Evolutionary conservation across 768 basidiomycete genomes (phyloP).

Genomic region (Trametes villosa): DNA sequence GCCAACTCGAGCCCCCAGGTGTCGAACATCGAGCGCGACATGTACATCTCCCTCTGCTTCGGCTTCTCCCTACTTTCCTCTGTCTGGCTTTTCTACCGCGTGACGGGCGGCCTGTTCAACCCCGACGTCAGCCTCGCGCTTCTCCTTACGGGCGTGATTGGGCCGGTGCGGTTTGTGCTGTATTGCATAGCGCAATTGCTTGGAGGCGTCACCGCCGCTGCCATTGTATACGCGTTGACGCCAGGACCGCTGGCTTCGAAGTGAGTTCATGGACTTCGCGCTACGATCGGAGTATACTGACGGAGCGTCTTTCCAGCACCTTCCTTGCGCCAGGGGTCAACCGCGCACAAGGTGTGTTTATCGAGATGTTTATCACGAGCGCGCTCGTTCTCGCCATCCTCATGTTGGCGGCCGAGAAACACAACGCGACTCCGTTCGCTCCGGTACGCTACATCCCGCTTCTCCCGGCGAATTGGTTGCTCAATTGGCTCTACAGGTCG

Average conservation of each 20-base stretch:
- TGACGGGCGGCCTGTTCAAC: slow-evolving; percentile 70
- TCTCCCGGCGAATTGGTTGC: neutral
- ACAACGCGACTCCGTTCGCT: slow-evolving; percentile 65
- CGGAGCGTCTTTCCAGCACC: slow-evolving; percentile 44
- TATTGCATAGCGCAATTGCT: slow-evolving; percentile 64
- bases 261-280: slow-evolving; percentile 39
- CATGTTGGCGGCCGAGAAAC: slow-evolving; percentile 77
- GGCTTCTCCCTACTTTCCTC: slow-evolving; percentile 65
- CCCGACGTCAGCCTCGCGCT: slow-evolving; percentile 65
- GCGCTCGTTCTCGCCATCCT: slow-evolving; percentile 64
- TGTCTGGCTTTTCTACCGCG: slow-evolving; percentile 70
- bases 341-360: slow-evolving; percentile 63
- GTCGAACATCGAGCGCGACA: slow-evolving; percentile 42
- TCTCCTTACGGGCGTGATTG: slow-evolving; percentile 57
- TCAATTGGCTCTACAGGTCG: slow-evolving; percentile 43
- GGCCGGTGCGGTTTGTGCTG: slow-evolving; percentile 58
- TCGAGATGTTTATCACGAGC: slow-evolving; percentile 72
- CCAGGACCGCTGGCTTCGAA: slow-evolving; percentile 59
- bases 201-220: slow-evolving; percentile 64
- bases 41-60: slow-evolving; percentile 64
- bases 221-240: slow-evolving; percentile 56
- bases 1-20: slow-evolving; percentile 11
- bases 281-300: slow-evolving; percentile 5
- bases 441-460: slow-evolving; percentile 46
- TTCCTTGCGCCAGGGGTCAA: slow-evolving; percentile 50